Conservation (phyloP, 176 grass and related monocot genomes). For the Alloteropsis semialata region DNA sequence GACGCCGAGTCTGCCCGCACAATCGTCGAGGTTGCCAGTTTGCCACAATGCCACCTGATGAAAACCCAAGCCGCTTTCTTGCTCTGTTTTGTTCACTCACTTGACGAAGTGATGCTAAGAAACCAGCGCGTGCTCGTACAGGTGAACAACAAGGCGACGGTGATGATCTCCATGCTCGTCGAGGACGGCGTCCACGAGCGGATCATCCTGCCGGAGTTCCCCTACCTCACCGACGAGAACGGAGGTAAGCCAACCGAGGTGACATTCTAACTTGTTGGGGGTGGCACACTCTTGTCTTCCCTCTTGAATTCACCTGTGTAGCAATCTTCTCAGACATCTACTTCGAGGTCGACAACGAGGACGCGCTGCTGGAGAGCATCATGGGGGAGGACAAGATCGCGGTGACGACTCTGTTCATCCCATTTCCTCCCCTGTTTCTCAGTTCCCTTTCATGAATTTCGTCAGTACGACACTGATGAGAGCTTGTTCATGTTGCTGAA, state of each 20-base stretch:
- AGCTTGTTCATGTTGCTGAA: background rate
- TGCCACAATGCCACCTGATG: too few species aligned
- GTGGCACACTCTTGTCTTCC: conserved; percentile 13
- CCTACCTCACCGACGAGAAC: conserved; percentile 88
- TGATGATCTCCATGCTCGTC: conserved; percentile 64
- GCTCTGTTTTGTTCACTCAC: background rate
- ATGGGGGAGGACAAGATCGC: conserved; percentile 73
- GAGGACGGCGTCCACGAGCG: conserved; percentile 53
- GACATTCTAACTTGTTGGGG: conserved; percentile 8
- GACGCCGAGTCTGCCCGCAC: conserved; percentile 73
- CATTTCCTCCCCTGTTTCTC: background rate
- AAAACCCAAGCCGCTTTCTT: background rate
- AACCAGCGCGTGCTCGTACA: conserved; percentile 1
- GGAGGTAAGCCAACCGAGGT: conserved; percentile 51
- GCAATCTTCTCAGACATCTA: conserved; percentile 85
- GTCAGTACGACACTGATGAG: conserved; percentile 24
- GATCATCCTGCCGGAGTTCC: conserved; percentile 64
- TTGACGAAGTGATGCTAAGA: background rate
- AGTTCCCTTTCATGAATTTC: background rate
- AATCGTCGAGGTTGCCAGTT: conserved; percentile 83
- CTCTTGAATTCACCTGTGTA: conserved; percentile 30
- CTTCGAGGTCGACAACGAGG: conserved; percentile 83
- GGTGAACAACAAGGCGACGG: conserved; percentile 78
- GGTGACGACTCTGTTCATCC: conserved; percentile 47
- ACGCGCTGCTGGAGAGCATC: conserved; percentile 55